Percentiles rank a stretch among this genome's conserved stretches.
Conservation (phyloP, 495 filamentous ascomycete genomes). For the Penicillium pancosmium region DNA sequence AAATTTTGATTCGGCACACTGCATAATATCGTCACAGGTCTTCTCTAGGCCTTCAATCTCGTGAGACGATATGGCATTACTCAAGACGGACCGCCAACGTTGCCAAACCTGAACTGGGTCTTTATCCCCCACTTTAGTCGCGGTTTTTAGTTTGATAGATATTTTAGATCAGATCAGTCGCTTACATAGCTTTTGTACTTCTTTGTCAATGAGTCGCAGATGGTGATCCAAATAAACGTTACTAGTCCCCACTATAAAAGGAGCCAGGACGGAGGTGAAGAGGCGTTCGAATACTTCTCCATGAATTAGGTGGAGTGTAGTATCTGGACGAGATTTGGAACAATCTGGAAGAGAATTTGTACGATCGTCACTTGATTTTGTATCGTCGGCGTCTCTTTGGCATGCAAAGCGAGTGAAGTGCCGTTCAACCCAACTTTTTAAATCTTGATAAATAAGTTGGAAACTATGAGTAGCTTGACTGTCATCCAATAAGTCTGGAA, state of each 20-base stretch:
- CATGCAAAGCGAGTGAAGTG: background rate
- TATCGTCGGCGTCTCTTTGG: background rate
- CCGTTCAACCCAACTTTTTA: background rate
- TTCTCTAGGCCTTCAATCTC: background rate
- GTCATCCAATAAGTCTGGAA: background rate
- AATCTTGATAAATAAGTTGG: background rate
- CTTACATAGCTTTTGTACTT: slow-evolving; percentile 9
- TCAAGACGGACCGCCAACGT: slow-evolving; percentile 20
- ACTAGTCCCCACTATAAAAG: slow-evolving; percentile 1
- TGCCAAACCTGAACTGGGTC: slow-evolving; percentile 13
- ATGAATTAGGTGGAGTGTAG: background rate
- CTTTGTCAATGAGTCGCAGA: background rate
- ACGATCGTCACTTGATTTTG: background rate
- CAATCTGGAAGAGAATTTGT: background rate
- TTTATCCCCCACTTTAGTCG: background rate
- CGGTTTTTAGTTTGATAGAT: background rate
- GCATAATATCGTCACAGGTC: background rate
- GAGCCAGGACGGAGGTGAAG: slow-evolving; percentile 2
- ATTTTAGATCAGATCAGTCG: background rate
- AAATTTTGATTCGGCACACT: background rate
- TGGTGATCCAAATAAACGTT: background rate
- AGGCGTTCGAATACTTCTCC: background rate
- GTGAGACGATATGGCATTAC: slow-evolving; percentile 5
- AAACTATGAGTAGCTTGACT: background rate
- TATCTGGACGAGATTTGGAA: background rate